Evolutionary conservation across 352 stramenopile genomes (phyloP).

Genomic region (Globisporangium irregulare): DNA sequence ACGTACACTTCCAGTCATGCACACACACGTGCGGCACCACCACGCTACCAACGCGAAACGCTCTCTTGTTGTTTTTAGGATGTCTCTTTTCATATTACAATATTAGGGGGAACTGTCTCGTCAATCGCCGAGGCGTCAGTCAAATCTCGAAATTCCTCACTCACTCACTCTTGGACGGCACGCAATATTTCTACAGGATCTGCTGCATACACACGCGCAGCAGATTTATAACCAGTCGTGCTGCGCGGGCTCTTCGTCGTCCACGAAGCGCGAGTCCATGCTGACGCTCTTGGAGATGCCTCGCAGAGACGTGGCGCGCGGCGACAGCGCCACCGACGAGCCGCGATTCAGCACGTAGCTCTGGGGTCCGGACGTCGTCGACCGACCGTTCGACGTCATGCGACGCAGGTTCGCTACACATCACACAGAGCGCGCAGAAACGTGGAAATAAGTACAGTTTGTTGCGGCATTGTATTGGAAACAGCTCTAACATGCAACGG

Average conservation of each 20-base stretch:
- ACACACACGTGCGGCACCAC: not conserved
- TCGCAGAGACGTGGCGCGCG: conserved; percentile 35
- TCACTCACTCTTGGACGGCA: not conserved
- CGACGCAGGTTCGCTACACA: conserved; percentile 54
- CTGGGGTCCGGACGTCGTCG: conserved; percentile 30
- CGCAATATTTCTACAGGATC: conserved; percentile 18
- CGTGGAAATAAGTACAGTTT: conserved; percentile 13
- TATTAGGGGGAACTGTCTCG: conserved; percentile 13
- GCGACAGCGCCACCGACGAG: conserved; percentile 54
- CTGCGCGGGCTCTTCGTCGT: conserved; percentile 66
- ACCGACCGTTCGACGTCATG: conserved; percentile 40
- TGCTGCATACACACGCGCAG: not conserved
- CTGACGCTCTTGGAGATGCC: conserved; percentile 78
- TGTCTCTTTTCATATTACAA: conserved; percentile 22
- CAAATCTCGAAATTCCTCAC: conserved; percentile 10
- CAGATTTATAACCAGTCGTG: conserved; percentile 74
- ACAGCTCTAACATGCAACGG: conserved; percentile 19
- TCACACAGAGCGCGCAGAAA: conserved; percentile 10
- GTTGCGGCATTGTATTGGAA: conserved; percentile 26
- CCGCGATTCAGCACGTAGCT: conserved; percentile 47
- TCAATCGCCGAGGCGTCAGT: conserved; percentile 11
- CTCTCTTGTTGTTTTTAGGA: not conserved
- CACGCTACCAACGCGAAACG: not conserved
- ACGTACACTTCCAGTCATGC: not conserved
- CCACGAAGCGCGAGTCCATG: conserved; percentile 42